A percentile compares a stretch with the other conserved stretches of the same genome.
Conservation (phyloP, 2,329 filamentous ascomycete genomes). For the Paecilomyces sp. region DNA sequence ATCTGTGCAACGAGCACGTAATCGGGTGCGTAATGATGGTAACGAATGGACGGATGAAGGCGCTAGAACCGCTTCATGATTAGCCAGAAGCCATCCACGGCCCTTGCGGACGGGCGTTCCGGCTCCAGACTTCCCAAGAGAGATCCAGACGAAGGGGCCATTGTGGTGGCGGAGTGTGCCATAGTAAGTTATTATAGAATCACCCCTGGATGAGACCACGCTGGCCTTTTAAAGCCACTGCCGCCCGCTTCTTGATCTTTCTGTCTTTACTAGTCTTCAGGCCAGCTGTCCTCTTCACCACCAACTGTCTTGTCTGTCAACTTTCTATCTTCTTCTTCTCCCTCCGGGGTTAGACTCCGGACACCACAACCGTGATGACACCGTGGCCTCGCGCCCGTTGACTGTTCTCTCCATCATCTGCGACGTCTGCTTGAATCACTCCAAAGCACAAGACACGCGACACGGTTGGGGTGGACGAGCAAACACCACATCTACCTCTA, state of each 20-base stretch:
- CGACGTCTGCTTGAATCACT: not conserved
- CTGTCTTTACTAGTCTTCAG: slow-evolving; percentile 11
- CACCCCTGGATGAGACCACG: slow-evolving; percentile 22
- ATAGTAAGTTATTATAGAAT: not conserved
- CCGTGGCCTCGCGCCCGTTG: slow-evolving; percentile 20
- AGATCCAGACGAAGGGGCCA: no score
- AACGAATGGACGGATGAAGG: no score
- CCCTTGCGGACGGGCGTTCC: not conserved
- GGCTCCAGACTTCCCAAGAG: no score
- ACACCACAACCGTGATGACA: slow-evolving; percentile 27
- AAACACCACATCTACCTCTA: no score
- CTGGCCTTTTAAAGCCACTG: slow-evolving; percentile 34
- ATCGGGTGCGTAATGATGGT: no score
- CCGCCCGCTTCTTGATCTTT: slow-evolving; percentile 1
- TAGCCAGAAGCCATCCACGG: not conserved
- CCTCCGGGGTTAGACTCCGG: slow-evolving; percentile 17
- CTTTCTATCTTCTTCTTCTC: not conserved
- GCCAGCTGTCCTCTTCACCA: slow-evolving; percentile 29
- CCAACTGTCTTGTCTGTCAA: slow-evolving; percentile 4
- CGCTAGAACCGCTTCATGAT: not conserved
- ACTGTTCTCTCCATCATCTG: slow-evolving; percentile 1
- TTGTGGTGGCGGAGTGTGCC: not conserved
- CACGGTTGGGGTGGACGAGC: no score
- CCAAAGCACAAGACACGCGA: no score
- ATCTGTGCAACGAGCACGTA: no score